Conservation (phyloP, 169 alveolate genomes). For the Condylostoma magnum region DNA sequence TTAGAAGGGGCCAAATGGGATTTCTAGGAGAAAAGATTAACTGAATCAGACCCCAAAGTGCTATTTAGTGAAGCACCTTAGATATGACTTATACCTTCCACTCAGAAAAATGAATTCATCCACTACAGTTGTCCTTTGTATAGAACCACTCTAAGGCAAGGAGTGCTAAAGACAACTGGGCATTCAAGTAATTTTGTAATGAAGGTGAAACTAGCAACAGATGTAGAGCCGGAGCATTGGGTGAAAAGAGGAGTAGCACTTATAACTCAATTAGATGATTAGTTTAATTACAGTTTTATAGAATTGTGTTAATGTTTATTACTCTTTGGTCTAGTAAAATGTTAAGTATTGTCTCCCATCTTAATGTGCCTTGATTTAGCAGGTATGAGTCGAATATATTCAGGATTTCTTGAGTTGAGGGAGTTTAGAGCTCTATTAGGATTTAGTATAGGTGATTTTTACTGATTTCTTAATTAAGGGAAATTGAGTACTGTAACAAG, state of each 20-base stretch:
- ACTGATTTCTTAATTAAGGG: too few relatives aligned
- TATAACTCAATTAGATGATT: constrained; percentile 70
- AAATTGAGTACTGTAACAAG: too few relatives aligned
- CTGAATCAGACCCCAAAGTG: constrained; percentile 65
- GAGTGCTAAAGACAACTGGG: constrained; percentile 81
- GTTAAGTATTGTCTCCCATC: too few relatives aligned
- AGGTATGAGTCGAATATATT: too few relatives aligned
- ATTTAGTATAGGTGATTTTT: too few relatives aligned
- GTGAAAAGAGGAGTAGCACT: constrained; percentile 94
- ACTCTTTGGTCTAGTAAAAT: too few relatives aligned
- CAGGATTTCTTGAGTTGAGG: too few relatives aligned
- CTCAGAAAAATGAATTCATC: constrained; percentile 37
- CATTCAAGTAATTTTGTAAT: constrained; percentile 90
- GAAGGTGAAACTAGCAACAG: constrained; percentile 73
- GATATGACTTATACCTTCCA: constrained; percentile 72
- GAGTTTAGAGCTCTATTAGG: too few relatives aligned
- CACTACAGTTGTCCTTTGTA: constrained; percentile 78
- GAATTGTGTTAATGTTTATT: too few relatives aligned
- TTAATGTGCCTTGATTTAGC: too few relatives aligned
- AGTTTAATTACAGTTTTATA: background rate
- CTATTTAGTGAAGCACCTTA: constrained; percentile 56
- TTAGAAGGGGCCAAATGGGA: constrained; percentile 84
- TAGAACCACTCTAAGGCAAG: constrained; percentile 74
- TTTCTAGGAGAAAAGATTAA: constrained; percentile 42
- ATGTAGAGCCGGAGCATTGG: constrained; percentile 87